A percentile compares a stretch with the other conserved stretches of the same genome.
Evolutionary conservation across 768 basidiomycete genomes (phyloP).

Genomic region (Termitomyces sp.): DNA sequence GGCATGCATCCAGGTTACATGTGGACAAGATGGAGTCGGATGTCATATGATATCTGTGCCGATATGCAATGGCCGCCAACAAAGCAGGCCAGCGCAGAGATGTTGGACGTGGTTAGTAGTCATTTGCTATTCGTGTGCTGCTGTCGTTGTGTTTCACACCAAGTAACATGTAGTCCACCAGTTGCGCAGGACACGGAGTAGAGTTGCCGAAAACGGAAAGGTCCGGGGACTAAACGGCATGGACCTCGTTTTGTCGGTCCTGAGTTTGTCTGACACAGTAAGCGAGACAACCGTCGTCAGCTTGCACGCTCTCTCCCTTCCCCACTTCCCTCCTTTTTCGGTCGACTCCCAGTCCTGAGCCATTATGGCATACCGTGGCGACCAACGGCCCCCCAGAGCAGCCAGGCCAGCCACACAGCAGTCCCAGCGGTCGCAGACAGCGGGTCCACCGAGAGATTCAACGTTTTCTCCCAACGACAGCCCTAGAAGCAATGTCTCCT

Average conservation of each 20-base stretch:
- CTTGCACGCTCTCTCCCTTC: slow-evolving; percentile 2
- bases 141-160: background rate
- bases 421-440: slow-evolving; percentile 32
- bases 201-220: slow-evolving; percentile 12
- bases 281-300: slow-evolving; percentile 10
- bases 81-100: background rate
- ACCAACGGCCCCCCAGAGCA: slow-evolving; percentile 52
- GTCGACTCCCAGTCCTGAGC: background rate
- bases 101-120: background rate
- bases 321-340: slow-evolving; percentile 1
- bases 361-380: slow-evolving; percentile 35
- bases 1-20: background rate
- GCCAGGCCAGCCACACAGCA: slow-evolving; percentile 40
- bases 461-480: slow-evolving; percentile 29
- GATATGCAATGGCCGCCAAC: background rate
- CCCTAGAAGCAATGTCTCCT: slow-evolving; percentile 53
- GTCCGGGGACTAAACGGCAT: slow-evolving; percentile 7
- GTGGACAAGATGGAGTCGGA: too few species aligned
- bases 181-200: slow-evolving; percentile 1
- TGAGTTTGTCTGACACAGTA: slow-evolving; percentile 7
- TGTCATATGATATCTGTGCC: background rate
- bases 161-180: too few species aligned
- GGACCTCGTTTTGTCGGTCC: slow-evolving; percentile 8
- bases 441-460: slow-evolving; percentile 23
- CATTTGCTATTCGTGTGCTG: background rate